phyloP scores from a whole-genome alignment of 73 alveolate genomes.

The Paramecium tetraurelia region DNA sequence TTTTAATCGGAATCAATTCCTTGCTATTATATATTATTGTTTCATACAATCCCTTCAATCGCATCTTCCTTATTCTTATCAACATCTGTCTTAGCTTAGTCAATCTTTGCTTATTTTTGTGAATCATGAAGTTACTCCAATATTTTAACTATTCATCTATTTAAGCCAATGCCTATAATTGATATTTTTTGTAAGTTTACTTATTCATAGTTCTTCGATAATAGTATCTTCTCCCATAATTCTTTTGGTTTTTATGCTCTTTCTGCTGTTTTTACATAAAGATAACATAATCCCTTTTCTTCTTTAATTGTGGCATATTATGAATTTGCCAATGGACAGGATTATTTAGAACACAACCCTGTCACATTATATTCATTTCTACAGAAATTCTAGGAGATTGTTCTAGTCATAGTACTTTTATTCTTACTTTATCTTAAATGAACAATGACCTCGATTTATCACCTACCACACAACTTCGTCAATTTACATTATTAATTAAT shows the following conservation, averaged over 20 bases:
- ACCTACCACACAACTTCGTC: conserved; percentile 68
- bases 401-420: conserved; percentile 65
- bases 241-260: conserved; percentile 97
- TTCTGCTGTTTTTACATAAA: conserved; percentile 95
- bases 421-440: conserved; percentile 69
- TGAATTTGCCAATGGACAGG: conserved; percentile 99
- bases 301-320: conserved; percentile 95
- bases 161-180: conserved; percentile 85
- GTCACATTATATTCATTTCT: conserved; percentile 96
- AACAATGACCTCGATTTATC: conserved; percentile 60
- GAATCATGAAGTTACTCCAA: conserved; percentile 95
- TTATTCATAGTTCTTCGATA: conserved; percentile 88
- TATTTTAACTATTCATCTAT: conserved; percentile 95
- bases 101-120: conserved; percentile 98
- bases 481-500: conserved; percentile 41
- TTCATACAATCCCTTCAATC: conserved; percentile 73
- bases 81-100: conserved; percentile 97
- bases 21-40: conserved; percentile 53
- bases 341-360: conserved; percentile 97
- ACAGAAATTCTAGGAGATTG: conserved; percentile 92
- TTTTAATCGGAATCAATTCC: conserved; percentile 91
- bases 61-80: conserved; percentile 91
- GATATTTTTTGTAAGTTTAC: conserved; percentile 5
- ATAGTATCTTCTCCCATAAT: conserved; percentile 96
- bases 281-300: conserved; percentile 96